Conservation (phyloP, 2,329 filamentous ascomycete genomes). For the Sordariomycetes sp. region DNA sequence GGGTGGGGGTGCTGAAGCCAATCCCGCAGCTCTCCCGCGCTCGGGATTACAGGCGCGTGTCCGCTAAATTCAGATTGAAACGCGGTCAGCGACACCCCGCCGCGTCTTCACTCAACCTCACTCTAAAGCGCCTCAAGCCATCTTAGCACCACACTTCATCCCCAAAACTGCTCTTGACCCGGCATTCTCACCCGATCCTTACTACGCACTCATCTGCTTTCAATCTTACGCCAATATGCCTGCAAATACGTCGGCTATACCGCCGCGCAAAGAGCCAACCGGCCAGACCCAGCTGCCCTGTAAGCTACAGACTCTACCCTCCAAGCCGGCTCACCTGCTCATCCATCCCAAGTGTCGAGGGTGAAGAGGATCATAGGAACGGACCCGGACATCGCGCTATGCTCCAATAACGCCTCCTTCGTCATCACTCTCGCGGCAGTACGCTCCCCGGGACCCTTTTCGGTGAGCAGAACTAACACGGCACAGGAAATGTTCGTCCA, state of each 20-base stretch:
- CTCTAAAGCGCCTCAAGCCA: not conserved
- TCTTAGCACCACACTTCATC: not conserved
- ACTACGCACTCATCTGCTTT: not conserved
- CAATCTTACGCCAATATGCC: slow-evolving; percentile 49
- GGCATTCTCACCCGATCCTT: not conserved
- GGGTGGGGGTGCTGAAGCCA: not conserved
- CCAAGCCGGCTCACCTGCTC: not conserved
- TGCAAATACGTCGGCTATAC: slow-evolving; percentile 78
- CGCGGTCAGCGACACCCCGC: too few relatives aligned
- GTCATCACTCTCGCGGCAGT: slow-evolving; percentile 85
- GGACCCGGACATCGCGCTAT: slow-evolving; percentile 76
- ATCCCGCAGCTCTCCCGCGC: too few relatives aligned
- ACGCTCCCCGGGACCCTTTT: slow-evolving; percentile 15
- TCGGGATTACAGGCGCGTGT: too few relatives aligned
- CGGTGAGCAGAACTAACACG: not conserved
- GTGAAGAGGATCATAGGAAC: slow-evolving; percentile 92
- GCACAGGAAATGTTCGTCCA: slow-evolving; percentile 86
- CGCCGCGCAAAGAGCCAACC: slow-evolving; percentile 69
- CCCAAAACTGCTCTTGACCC: not conserved
- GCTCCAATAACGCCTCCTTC: slow-evolving; percentile 90
- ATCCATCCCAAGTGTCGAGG: slow-evolving; percentile 58
- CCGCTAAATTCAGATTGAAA: too few relatives aligned
- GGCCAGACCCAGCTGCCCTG: slow-evolving; percentile 77
- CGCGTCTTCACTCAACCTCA: not conserved
- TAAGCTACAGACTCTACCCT: slow-evolving; percentile 31